Evolutionary conservation across 1,284 basidiomycete genomes (phyloP).

Genomic region (Agaricales sp.): DNA sequence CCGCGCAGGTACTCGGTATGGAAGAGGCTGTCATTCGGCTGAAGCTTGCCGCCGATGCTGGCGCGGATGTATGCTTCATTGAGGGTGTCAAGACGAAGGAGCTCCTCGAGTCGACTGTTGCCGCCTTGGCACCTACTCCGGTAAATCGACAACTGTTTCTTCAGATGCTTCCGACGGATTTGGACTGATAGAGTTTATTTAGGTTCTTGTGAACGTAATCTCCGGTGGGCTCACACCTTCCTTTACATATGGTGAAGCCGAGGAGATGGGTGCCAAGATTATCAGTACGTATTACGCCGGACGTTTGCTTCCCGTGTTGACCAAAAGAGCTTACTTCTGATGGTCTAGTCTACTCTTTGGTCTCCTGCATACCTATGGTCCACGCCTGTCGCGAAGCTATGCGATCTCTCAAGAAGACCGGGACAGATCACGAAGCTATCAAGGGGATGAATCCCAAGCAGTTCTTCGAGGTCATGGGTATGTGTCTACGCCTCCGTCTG

Average conservation of each 20-base stretch:
- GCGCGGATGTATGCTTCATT: slow-evolving; percentile 80
- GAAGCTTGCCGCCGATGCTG: slow-evolving; percentile 61
- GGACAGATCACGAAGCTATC: slow-evolving; percentile 57
- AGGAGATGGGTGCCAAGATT: slow-evolving; percentile 61
- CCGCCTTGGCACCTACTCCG: slow-evolving; percentile 59
- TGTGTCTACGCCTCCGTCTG: slow-evolving; percentile 9
- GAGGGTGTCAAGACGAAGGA: slow-evolving; percentile 70
- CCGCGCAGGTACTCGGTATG: slow-evolving; percentile 71
- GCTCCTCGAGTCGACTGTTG: slow-evolving; percentile 53
- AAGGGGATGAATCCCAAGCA: slow-evolving; percentile 68
- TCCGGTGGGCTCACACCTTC: slow-evolving; percentile 68
- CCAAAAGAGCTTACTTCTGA: background rate
- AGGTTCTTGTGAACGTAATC: slow-evolving; percentile 68
- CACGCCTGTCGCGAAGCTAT: slow-evolving; percentile 65
- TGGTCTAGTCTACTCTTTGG: slow-evolving; percentile 49
- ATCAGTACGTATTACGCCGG: slow-evolving; percentile 41
- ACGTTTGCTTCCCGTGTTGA: background rate
- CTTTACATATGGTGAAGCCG: slow-evolving; percentile 59
- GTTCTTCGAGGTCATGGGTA: slow-evolving; percentile 69
- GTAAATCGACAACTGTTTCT: slow-evolving; percentile 25
- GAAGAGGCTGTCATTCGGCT: slow-evolving; percentile 68
- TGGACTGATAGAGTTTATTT: slow-evolving; percentile 1
- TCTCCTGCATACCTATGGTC: slow-evolving; percentile 63
- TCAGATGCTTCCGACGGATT: too few relatives aligned
- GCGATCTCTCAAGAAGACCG: slow-evolving; percentile 64